A percentile compares a stretch with the other conserved stretches of the same genome.
Conservation (phyloP, 2,329 filamentous ascomycete genomes). For the Zymoseptoria tritici region DNA sequence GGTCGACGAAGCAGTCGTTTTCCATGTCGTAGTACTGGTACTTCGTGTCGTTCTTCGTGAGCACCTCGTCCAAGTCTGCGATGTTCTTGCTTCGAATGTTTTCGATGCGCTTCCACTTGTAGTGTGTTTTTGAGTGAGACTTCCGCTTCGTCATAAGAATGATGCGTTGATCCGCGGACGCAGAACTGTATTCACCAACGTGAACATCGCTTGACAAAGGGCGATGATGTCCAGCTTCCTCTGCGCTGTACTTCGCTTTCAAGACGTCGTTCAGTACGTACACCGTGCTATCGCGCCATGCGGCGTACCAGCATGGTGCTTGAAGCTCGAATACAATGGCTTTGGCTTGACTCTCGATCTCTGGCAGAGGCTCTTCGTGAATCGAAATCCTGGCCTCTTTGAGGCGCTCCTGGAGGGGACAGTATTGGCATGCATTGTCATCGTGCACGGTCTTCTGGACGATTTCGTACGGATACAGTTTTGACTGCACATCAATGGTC, state of each 20-base stretch:
- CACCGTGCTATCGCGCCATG: conserved; percentile 39
- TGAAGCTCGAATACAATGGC: conserved; percentile 46
- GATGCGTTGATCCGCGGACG: conserved; percentile 16
- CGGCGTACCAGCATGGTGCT: conserved; percentile 37
- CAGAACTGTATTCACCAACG: neutral
- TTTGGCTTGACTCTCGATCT: conserved; percentile 29
- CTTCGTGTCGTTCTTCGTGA: conserved; percentile 40
- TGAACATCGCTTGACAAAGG: neutral
- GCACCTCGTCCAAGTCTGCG: conserved; percentile 32
- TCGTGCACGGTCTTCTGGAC: conserved; percentile 15
- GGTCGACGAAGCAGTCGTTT: neutral
- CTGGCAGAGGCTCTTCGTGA: conserved; percentile 46
- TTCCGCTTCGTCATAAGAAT: conserved; percentile 42
- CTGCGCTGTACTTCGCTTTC: neutral
- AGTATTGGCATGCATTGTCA: conserved; percentile 40
- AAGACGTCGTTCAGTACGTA: neutral
- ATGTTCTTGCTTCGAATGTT: conserved; percentile 32
- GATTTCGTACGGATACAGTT: neutral
- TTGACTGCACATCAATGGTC: neutral
- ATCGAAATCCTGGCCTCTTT: conserved; percentile 30
- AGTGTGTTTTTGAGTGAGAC: conserved; percentile 44
- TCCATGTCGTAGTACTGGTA: conserved; percentile 43
- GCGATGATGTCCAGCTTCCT: neutral
- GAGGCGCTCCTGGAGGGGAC: conserved; percentile 31
- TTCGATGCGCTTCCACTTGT: conserved; percentile 25